Evolutionary conservation across 441 rosid species (phyloP), one percentile per base, ranked within the genome.

Genomic region (Gossypium aridum): DNA sequence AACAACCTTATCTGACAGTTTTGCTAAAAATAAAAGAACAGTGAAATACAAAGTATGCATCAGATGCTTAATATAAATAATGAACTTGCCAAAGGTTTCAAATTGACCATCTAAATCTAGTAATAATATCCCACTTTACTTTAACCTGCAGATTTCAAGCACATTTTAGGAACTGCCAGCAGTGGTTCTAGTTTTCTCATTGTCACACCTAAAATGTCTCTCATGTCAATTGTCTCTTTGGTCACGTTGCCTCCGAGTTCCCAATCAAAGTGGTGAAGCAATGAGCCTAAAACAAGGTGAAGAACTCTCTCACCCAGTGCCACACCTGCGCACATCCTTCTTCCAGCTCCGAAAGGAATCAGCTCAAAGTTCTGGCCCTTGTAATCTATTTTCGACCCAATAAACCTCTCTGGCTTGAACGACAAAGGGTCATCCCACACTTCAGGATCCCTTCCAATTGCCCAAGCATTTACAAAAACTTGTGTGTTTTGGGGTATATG

Each of bases 361-460:
- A 74, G 39, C 77, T 54, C 64, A 1, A 28, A 64, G 23, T 74
- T 25, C 1, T 66, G 14, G 2, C 77, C 77, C 20, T 37, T 74
- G 65, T 74, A 74, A 1, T 64, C 64, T 5, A 64, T 64, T 20
- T 54, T 54, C 3, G 55, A 64, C 10, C 71, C 56, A 10, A 74
- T 7, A 9, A 74, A 74, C 64, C 77, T 55, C 26, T 74, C 77
- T 1, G 77, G 77, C 6, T 22, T 22, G 45, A 72, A 72, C 2
- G 73, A 72, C 54, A 53, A 60, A 1, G 91, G 87, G 7, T 80
- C 81, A 10, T 79, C 82, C 89, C 89, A 87, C 0, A 43, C 79
- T 16, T 84, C 84, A 0, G 84, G 80, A 37, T 87, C 91, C 59
- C 85, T 75, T 20, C 87, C 88, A 6, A 84, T 83, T 3, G 91